Evolutionary conservation across 202 grass and related monocot species (phyloP), one percentile per base, ranked within the genome.

Genomic region (Dendrocalamus latiflorus): DNA sequence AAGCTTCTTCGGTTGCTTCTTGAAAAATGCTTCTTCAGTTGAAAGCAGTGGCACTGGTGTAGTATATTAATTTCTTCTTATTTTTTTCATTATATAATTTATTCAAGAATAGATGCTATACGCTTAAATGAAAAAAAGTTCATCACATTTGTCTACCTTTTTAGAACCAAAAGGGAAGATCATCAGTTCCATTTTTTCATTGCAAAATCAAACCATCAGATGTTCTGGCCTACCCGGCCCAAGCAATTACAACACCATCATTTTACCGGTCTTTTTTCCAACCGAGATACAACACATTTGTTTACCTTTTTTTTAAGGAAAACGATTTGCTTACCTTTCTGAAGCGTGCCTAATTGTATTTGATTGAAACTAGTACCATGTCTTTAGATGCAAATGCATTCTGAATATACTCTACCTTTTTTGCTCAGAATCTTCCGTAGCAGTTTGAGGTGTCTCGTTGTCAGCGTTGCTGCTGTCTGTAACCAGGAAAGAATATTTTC

Each of bases 401-500:
- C 17, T 14, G 11, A 72, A 61, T 11, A 41, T 8, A 26, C 34
- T 22, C 36, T 82, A 89, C 83, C 74, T 83, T 13, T 59, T 60
- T 25, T 82, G 22, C 36, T 83, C 88, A 21, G 81, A 75, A 51
- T 89, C 72, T 83, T 90, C 83, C 78, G 21, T 9, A 28, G 33
- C 38, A 73, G 48, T 66, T 51, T 77, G 61, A 86, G 66, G 12
- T 39, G 83, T 21, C 26, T 51, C 83, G 5, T 53, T 34, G 20
- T 90, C 83, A 86, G 48, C 5, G 24, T 42, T 78, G 67, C 38
- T 58, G 65, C 56, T 67, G 74, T 86, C 88, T 90, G 88, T 61
- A 67, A 78, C 21, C 65, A 89, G n/a, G 77, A 78, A 25, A 18
- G 66, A 0, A 76, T 28, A 9, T 30, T 85, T 64, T 88, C 69